Conservation (phyloP, 352 stramenopile species). For the Globisporangium polare region DNA sequence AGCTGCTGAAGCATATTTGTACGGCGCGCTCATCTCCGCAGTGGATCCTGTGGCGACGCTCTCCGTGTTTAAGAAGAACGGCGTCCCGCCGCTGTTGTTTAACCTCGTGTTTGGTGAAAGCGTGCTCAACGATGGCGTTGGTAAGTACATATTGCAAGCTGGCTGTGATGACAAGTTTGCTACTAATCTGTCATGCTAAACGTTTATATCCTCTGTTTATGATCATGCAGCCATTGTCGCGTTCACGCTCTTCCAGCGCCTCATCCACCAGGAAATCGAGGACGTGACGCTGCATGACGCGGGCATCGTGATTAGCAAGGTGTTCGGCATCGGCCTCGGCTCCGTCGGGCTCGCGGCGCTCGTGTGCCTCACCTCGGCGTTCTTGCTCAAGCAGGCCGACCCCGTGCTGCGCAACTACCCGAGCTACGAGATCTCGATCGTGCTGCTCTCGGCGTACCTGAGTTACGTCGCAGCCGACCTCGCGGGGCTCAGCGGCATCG, state of each 20-base stretch:
- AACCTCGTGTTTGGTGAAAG: slow-evolving; percentile 96
- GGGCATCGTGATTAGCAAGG: slow-evolving; percentile 73
- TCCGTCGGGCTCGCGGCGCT: slow-evolving; percentile 68
- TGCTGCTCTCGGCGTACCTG: slow-evolving; percentile 76
- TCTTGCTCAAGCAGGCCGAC: slow-evolving; percentile 77
- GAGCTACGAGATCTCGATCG: slow-evolving; percentile 86
- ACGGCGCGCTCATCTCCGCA: slow-evolving; percentile 90
- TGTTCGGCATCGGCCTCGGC: slow-evolving; percentile 80
- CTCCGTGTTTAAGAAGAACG: slow-evolving; percentile 92
- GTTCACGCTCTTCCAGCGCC: slow-evolving; percentile 77
- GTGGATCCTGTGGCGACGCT: slow-evolving; percentile 93
- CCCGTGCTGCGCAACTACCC: slow-evolving; percentile 70
- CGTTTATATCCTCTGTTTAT: not conserved
- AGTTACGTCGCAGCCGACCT: slow-evolving; percentile 80
- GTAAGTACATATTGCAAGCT: slow-evolving; percentile 51
- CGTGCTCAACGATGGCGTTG: slow-evolving; percentile 94
- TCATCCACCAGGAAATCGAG: slow-evolving; percentile 66
- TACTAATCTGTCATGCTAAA: not conserved
- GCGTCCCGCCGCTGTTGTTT: slow-evolving; percentile 86
- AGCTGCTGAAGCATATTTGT: slow-evolving; percentile 88
- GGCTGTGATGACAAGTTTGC: not conserved
- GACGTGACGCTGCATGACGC: slow-evolving; percentile 75
- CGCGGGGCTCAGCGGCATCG: slow-evolving; percentile 86
- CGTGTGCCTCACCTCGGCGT: slow-evolving; percentile 76
- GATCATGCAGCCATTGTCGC: slow-evolving; percentile 64